Evolutionary conservation across 2,329 filamentous ascomycete species (phyloP).

Genomic region (Tolypocladium amazonense): DNA sequence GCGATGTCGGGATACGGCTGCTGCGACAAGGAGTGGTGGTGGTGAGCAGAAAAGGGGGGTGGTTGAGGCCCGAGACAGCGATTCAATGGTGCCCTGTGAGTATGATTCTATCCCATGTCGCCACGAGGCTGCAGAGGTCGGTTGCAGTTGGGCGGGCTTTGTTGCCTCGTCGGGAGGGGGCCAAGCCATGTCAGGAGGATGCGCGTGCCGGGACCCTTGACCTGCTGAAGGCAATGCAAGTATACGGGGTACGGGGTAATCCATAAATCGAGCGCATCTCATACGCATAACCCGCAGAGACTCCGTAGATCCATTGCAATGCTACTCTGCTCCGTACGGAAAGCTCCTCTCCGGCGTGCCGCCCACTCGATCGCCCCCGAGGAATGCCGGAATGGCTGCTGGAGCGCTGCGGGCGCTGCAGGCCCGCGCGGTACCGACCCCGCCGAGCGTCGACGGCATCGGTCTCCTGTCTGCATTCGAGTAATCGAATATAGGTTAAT

Average conservation of each 20-base stretch:
- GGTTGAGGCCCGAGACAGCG: neutral
- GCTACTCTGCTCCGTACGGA: neutral
- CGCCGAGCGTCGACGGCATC: neutral
- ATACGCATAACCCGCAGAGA: neutral
- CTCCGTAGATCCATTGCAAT: neutral
- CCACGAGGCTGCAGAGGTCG: neutral
- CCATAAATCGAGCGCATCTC: neutral
- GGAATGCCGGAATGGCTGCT: neutral
- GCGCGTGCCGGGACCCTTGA: conserved; percentile 5
- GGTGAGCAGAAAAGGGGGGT: neutral
- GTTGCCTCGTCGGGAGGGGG: neutral
- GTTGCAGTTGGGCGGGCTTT: neutral
- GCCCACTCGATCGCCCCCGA: too few species aligned
- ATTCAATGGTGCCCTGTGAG: neutral
- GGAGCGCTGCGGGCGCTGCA: neutral
- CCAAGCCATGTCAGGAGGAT: neutral
- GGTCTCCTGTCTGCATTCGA: neutral
- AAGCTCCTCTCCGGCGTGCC: neutral
- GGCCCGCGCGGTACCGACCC: neutral
- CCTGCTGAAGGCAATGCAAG: conserved; percentile 9
- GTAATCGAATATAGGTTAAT: neutral
- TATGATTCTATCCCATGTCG: neutral
- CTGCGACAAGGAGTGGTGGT: neutral
- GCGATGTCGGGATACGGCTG: neutral
- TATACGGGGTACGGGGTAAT: neutral